Evolutionary conservation across 306 rosid genomes (phyloP), one percentile per base, ranked within the genome.

Genomic region (Prinsepia uniflora): DNA sequence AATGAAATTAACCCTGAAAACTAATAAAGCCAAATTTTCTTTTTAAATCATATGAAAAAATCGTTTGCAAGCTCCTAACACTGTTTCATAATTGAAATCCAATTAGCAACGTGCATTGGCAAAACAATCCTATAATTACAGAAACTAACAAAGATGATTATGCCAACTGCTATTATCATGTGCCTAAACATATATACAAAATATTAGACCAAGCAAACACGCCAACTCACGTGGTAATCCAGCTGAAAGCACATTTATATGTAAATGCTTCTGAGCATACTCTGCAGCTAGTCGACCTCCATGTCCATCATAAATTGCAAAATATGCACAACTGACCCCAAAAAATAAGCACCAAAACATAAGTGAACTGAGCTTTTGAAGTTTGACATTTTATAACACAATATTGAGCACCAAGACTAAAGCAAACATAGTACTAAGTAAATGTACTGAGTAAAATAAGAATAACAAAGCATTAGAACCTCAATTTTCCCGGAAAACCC

Each of bases 141-240:
- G 12, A 65, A 54, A 45, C 22, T 15, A 30, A 30, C 13, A 6
- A 22, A 61, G 8, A 22, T 52, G 45, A 48, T 12, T 44, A 65
- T 42, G 13, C 63, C 74, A 67, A 10, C 53, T 66, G 64, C 43
- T 14, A 61, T 42, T 18, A 53, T 53, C 10, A 53, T 12, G 7
- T 5, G 76, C 54, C 54, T 46, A 74, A 68, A 68, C 65, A 74
- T 58, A 62, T 65, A 74, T 74, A 68, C 77, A 71, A 49, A 65
- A 78, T 83, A 87, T 68, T 79, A 84, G 89, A 89, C 89, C 87
- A 81, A 78, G 92, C 85, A 83, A 89, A 92, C 96, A 89, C 92
- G 89, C 98, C 98, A 89, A 92, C 98, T 92, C 98, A 92, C 95
- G 96, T 92, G 98, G 95, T 87, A 92, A 92, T 78, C 98, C 98